Evolutionary conservation across 805 yeast species (phyloP).

Genomic region (Metschnikowia cerradonensis): DNA sequence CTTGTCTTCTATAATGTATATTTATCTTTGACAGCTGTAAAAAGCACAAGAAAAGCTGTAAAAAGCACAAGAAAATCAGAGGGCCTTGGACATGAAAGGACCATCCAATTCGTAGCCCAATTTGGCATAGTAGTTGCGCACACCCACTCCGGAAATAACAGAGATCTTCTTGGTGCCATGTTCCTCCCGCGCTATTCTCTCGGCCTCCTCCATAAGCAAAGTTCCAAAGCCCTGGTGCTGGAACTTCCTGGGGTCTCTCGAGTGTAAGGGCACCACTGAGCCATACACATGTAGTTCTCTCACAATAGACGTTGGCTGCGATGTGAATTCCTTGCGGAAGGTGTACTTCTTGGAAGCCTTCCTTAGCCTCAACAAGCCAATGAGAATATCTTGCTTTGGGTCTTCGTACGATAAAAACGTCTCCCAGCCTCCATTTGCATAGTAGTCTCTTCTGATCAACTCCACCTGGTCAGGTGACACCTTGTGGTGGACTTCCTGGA

Average conservation of each 20-base stretch:
- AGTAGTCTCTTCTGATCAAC: conserved; percentile 88
- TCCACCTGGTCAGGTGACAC: conserved; percentile 97
- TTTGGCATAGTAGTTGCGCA: conserved; percentile 89
- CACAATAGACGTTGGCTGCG: conserved; percentile 88
- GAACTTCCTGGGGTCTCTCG: conserved; percentile 94
- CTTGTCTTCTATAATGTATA: neutral
- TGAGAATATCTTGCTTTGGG: conserved; percentile 91
- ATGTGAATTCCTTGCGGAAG: conserved; percentile 79
- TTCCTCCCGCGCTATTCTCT: conserved; percentile 89
- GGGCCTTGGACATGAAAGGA: conserved; percentile 85
- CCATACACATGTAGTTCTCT: conserved; percentile 97
- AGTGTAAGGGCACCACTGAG: conserved; percentile 92
- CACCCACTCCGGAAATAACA: conserved; percentile 97
- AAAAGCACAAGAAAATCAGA: conserved; percentile 1
- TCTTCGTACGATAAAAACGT: conserved; percentile 94
- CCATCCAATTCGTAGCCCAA: conserved; percentile 92
- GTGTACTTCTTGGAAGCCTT: conserved; percentile 87
- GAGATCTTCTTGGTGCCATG: conserved; percentile 89
- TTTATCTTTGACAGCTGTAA: neutral
- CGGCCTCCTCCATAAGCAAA: conserved; percentile 96
- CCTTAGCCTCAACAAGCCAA: conserved; percentile 84
- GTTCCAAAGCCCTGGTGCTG: conserved; percentile 99
- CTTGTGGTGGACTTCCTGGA: conserved; percentile 96
- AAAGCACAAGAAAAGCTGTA: neutral
- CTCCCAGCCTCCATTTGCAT: conserved; percentile 99